These are phyloP conservation scores for Venturia pyrina DNA, from an alignment of 2,329 filamentous ascomycete species.

Conservation along the genomic window DNA sequence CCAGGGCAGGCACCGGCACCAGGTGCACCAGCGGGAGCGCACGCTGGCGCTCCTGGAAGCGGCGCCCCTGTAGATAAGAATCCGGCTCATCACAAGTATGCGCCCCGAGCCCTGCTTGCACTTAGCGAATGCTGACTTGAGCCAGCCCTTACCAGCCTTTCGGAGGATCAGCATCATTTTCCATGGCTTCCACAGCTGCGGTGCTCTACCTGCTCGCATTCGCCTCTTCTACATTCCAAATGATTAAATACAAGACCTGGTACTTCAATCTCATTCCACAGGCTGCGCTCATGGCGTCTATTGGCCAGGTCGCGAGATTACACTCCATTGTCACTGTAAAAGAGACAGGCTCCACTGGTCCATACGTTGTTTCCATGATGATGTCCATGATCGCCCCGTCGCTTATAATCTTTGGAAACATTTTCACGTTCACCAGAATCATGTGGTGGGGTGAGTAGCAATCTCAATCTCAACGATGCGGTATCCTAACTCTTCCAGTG, in stretches of 20 bases:
- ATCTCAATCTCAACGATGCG: too few relatives aligned
- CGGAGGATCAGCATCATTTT: conserved; percentile 4
- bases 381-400: not conserved
- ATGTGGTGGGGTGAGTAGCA: conserved; percentile 8
- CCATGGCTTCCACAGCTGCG: conserved; percentile 4
- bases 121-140: not conserved
- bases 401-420: not conserved
- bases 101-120: too few relatives aligned
- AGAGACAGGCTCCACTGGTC: conserved; percentile 7
- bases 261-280: conserved; percentile 9
- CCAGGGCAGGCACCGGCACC: not conserved
- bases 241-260: conserved; percentile 10
- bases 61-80: not conserved
- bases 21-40: not conserved
- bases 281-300: not conserved
- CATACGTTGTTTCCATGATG: conserved; percentile 4
- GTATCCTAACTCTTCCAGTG: not conserved
- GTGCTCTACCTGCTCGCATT: not conserved
- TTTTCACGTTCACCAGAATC: conserved; percentile 10
- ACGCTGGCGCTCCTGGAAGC: not conserved
- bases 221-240: not conserved
- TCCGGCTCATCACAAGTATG: not conserved
- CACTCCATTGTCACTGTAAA: conserved; percentile 6
- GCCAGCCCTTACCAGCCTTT: not conserved
- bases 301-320: not conserved